Evolutionary conservation across 768 basidiomycete species (phyloP), one percentile per base, ranked within the genome.

Genomic region (Galerina marginata): DNA sequence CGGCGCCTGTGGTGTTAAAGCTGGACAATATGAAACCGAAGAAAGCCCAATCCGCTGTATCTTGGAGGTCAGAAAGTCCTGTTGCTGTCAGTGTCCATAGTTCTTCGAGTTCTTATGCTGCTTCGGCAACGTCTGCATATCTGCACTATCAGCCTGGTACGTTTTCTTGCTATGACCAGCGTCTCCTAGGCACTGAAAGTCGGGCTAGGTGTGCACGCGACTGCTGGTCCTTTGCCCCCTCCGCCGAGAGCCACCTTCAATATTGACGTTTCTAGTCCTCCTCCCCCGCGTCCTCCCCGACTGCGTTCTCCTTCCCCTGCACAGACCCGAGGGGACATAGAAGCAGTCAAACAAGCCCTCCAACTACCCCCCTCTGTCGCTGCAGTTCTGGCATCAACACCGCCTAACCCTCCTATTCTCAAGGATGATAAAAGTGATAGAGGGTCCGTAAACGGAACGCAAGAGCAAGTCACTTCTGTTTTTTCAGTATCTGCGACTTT

Each of bases 161-260:
- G 77, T 69, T 25, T 42, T 38, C 39, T 47, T 15, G 29, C 42
- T 25, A 58, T 55, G 12, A 36, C 50, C 50, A 43, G 16, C 9
- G 52, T 51, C n/a, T 56, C 33, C 40, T 53, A 12, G 25, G 46
- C 40, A 42, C 45, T 54, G 42, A 54, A 42, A 9, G 59, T 64
- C 46, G 16, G 36, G 16, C 26, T 42, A 79, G 83, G 84, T 50
- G 66, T 88, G 2, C 88, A 92, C 72, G 80, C 89, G 6, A 90
- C 83, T 23, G 90, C 90, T 43, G 88, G 89, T 4, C 90, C 91
- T 48, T 79, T 90, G 59, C 90, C 91, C 29, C 84, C 85, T 36
- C 90, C 89, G 9, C 89, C 90, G 2, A 79, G 86, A 59, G 81
- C 86, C 16, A 72, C 79, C 57, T 81, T 86, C 56, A 76, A 75